These are phyloP conservation scores for Fusarium sp. DNA, from an alignment of 2,329 filamentous ascomycete species.

Conservation along the genomic window DNA sequence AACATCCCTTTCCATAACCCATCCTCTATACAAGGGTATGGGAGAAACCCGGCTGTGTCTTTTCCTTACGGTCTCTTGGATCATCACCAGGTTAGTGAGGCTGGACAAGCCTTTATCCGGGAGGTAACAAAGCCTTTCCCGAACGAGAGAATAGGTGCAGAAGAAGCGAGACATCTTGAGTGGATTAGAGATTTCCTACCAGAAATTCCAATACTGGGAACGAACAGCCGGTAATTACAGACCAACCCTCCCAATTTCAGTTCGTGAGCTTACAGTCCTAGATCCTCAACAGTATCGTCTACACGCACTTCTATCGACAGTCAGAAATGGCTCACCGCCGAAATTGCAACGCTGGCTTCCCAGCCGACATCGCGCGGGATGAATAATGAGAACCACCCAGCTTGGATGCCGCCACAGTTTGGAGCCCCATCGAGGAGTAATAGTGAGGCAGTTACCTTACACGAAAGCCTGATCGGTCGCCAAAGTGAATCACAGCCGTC, in stretches of 20 bases:
- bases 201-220: neutral
- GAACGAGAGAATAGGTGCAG: neutral
- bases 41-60: neutral
- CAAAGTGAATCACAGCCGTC: too few species aligned
- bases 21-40: neutral
- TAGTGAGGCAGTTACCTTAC: too few species aligned
- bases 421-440: too few species aligned
- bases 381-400: too few species aligned
- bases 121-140: neutral
- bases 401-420: too few species aligned
- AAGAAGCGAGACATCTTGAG: neutral
- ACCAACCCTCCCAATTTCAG: too few species aligned
- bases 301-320: too few species aligned
- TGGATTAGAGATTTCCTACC: constrained; percentile 5
- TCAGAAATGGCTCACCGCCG: too few species aligned
- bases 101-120: neutral
- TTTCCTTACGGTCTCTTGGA: neutral
- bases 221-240: neutral
- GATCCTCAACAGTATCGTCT: neutral
- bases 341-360: too few species aligned
- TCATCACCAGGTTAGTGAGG: neutral
- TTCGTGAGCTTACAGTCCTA: neutral
- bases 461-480: too few species aligned
- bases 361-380: too few species aligned
- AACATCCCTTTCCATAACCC: neutral